A percentile compares a stretch with the other conserved stretches of the same genome.
These are phyloP conservation scores for Aureobasidium sp. DNA, from an alignment of 2,329 filamentous ascomycete species.

Conservation along the genomic window DNA sequence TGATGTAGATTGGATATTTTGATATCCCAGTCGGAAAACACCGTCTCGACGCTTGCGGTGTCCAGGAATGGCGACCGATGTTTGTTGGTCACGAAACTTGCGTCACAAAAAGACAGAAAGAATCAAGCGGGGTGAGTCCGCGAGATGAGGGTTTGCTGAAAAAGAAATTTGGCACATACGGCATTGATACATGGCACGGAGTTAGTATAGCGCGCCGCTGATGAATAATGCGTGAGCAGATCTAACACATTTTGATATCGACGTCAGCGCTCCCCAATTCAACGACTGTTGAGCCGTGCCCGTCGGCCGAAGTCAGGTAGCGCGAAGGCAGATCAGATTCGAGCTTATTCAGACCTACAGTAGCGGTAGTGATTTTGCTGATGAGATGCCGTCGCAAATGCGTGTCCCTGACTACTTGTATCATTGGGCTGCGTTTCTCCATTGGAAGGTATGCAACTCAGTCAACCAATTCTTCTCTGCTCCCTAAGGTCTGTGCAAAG, in stretches of 20 bases:
- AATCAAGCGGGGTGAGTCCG: background rate
- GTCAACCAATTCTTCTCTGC: background rate
- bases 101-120: background rate
- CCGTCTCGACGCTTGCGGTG: background rate
- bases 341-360: conserved; percentile 13
- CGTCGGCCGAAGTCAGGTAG: conserved; percentile 3
- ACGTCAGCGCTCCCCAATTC: conserved; percentile 13
- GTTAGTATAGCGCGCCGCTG: conserved; percentile 7
- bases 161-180: conserved; percentile 1
- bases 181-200: conserved; percentile 3
- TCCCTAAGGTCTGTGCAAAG: background rate
- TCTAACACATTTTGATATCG: conserved; percentile 13
- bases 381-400: background rate
- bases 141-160: background rate
- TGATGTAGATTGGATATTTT: background rate
- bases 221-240: conserved; percentile 9
- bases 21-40: background rate
- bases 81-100: background rate
- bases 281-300: conserved; percentile 6
- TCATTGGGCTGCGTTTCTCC: too few species aligned
- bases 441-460: background rate
- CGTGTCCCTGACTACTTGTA: background rate
- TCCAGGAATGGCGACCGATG: background rate
- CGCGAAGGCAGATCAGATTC: conserved; percentile 3
- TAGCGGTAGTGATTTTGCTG: background rate